Base-by-base conservation (phyloP, 805 yeast species). In the Kuraishia piskuri region DNA sequence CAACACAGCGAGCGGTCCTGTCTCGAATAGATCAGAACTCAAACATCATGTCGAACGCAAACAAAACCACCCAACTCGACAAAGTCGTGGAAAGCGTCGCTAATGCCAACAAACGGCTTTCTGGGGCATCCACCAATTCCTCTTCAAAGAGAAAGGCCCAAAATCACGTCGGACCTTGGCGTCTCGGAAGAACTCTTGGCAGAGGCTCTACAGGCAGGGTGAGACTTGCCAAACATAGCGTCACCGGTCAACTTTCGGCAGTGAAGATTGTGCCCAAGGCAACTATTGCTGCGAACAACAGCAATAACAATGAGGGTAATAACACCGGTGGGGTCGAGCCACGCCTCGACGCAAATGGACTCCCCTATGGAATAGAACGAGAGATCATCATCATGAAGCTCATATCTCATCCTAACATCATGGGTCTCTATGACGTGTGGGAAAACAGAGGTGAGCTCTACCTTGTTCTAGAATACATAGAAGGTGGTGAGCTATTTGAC, bases 401-500 rank as follows among this genome's bases (percentile, higher is more conserved):
- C 55, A 75, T 88, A 46, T 81, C 85, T 37, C 94, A 88, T 67
- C 85, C 87, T 26, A 86, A 88, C 65, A 88, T 88, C 48, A 77
- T 88, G 78, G 83, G 89, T 17, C 71, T 88, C 46, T 87, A 84
- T 61, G 95, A 88, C 59, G 95, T 88, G 48, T 88, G 95, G 95
- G 95, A 88, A 68, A 88, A 88, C 56, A 86, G 85, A 61, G 83
- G 86, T 54, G 90, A 87, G 57, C 69, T 88, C 46, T 92, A 92
- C 64, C 78, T 94, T 60, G 95, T 94, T 7, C 72, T 94, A 54
- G 99, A 94, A 70, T 94, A 94, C 70, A 91, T 95, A 50, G 97
- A 94, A 70, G 97, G 97, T 52, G 99, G 99, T 48, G 99, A 94
- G 71, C 75, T 94, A 51, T 94, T 94, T 64, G 97, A 94, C 69